Percentiles rank a stretch among this genome's conserved stretches.
These are phyloP conservation scores for Phytophthora macrochlamydospora DNA, from an alignment of 352 stramenopile species.

Conservation along the genomic window DNA sequence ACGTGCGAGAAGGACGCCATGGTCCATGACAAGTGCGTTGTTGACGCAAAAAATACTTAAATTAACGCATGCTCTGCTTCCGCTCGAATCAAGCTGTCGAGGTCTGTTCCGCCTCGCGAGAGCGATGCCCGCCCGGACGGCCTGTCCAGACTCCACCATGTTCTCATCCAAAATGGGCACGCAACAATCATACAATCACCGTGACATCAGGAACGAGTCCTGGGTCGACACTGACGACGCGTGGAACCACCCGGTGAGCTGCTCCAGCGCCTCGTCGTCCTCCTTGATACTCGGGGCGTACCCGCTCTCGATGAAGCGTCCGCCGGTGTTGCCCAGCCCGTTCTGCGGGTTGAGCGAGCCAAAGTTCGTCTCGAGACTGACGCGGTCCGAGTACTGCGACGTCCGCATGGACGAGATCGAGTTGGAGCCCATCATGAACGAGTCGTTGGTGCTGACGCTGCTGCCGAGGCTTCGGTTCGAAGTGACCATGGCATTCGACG, in stretches of 20 bases:
- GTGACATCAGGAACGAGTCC: constrained; percentile 51
- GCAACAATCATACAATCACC: constrained; percentile 23
- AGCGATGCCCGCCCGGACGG: neutral
- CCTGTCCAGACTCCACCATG: constrained; percentile 23
- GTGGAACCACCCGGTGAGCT: constrained; percentile 68
- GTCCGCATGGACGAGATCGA: constrained; percentile 48
- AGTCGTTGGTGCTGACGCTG: constrained; percentile 56
- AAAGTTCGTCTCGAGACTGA: constrained; percentile 81
- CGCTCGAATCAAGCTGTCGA: constrained; percentile 2
- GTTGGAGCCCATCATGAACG: constrained; percentile 53
- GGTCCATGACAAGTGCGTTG: neutral
- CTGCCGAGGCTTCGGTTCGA: constrained; percentile 32
- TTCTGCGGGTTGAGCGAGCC: constrained; percentile 64
- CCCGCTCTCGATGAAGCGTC: constrained; percentile 46
- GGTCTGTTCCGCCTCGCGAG: too few species aligned
- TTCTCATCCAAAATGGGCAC: constrained; percentile 37
- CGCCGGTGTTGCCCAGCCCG: constrained; percentile 21
- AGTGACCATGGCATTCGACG: constrained; percentile 9
- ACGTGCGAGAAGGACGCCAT: neutral
- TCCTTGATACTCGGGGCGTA: constrained; percentile 71
- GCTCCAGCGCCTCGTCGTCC: constrained; percentile 66
- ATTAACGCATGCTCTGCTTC: constrained; percentile 5
- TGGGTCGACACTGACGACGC: constrained; percentile 69
- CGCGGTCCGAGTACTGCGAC: constrained; percentile 60
- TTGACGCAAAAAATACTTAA: neutral